These are phyloP conservation scores for Epithele typhae DNA, from an alignment of 768 basidiomycete species.

Conservation along the genomic window DNA sequence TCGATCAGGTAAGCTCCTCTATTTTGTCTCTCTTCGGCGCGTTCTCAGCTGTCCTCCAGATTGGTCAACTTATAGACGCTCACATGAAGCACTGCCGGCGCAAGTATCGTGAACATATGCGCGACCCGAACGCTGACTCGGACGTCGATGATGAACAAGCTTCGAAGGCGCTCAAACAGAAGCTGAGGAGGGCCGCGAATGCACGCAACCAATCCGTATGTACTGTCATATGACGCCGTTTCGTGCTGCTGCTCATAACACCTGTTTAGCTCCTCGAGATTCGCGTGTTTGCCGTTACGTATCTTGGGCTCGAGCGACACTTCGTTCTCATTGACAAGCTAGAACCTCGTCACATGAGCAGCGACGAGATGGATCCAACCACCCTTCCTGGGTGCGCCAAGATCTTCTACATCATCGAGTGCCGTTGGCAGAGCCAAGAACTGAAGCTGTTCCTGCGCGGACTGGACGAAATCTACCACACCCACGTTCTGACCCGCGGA, in stretches of 20 bases:
- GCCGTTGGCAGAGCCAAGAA: conserved; percentile 1
- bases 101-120: background rate
- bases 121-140: too few relatives aligned
- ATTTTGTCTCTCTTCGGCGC: background rate
- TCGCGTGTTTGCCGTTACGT: background rate
- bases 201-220: too few relatives aligned
- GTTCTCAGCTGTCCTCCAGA: too few relatives aligned
- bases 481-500: background rate
- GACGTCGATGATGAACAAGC: too few relatives aligned
- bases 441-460: conserved; percentile 2
- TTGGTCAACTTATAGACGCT: too few relatives aligned
- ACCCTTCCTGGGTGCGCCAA: background rate
- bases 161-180: too few relatives aligned
- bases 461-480: conserved; percentile 1
- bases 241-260: background rate
- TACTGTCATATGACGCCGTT: too few relatives aligned
- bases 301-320: background rate
- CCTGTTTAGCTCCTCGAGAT: background rate
- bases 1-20: background rate
- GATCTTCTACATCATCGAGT: conserved; percentile 4
- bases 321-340: background rate
- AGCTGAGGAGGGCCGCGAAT: too few relatives aligned
- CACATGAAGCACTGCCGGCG: background rate
- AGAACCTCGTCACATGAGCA: conserved; percentile 3
- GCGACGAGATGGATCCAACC: conserved; percentile 1